Base-by-base conservation (phyloP, 192 early-diverging fungal species). In the Coemansia sp. region DNA sequence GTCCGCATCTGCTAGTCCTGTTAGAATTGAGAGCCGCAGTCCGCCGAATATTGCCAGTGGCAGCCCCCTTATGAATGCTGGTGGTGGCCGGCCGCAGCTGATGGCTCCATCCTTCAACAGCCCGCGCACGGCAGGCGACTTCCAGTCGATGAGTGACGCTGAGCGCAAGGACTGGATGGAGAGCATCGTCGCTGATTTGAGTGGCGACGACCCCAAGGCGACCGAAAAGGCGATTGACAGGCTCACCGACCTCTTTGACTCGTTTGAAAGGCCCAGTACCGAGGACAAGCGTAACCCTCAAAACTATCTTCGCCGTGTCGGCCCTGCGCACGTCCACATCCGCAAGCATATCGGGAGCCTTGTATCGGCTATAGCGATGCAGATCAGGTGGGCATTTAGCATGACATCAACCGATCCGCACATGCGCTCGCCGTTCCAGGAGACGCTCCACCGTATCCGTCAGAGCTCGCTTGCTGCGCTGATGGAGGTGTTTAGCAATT, bases 401-500 rank as follows among this genome's bases (percentile, higher is more conserved):
- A 53, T 55, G 1, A 50, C 50, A 1, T 37, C 48, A 23, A 54
- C 55, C 13, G 67, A 71, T 11, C 50, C 38, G 24, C 38, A 57
- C n/a, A 33, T 50, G 44, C 53, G 34, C 15, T 53, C 58, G 36
- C 39, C 71, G 27, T 37, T 61, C 27, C 59, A 63, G 28, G 17
- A 27, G 8, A 27, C 71, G 3, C 74, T 84, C 8, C 73, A 67
- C 28, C 69, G 90, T 11, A 62, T 96, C 7, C 92, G 90, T 58
- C 91, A 89, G 71, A 83, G 55, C 70, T 46, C 62, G 18, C 44
- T 65, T n/a, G 37, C 26, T 0, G 27, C 88, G 23, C 76, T 96
- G 19, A 84, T 92, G 5, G 72, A 83, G 10, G 57, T 95, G 20
- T 98, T 97, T 55, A 67, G 78, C 3, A 82, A 83, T 52, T 65